Percentiles rank a stretch among this genome's conserved stretches.
These are phyloP conservation scores for Kipferlia bialata DNA, from an alignment of 78 protist genomes.

Conservation along the genomic window DNA sequence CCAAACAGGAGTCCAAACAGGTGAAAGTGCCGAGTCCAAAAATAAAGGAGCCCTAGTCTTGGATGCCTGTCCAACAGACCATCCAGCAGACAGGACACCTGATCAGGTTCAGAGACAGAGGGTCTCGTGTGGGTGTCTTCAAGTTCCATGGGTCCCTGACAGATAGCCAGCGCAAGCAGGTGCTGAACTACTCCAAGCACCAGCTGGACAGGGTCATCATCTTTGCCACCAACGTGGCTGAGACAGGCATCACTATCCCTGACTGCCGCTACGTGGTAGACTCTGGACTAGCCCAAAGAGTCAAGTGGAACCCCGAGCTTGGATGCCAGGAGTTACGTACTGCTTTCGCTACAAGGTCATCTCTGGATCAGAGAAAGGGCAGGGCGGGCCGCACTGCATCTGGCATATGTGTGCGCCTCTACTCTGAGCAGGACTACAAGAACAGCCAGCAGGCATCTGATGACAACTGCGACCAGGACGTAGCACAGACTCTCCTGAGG, in stretches of 20 bases:
- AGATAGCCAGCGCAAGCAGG: too few species aligned
- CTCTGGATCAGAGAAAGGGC: neutral
- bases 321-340: neutral
- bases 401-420: conserved; percentile 9
- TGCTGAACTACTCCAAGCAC: too few species aligned
- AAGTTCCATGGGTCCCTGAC: too few species aligned
- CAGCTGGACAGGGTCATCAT: neutral
- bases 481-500: neutral
- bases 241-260: conserved; percentile 6
- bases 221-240: conserved; percentile 9
- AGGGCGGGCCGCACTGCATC: conserved; percentile 7
- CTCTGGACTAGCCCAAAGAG: neutral
- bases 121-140: too few species aligned
- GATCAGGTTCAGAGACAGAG: too few species aligned
- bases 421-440: neutral
- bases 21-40: too few species aligned
- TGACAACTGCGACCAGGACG: neutral
- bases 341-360: neutral
- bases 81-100: too few species aligned
- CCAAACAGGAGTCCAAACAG: too few species aligned
- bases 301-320: neutral
- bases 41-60: too few species aligned
- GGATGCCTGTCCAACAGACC: too few species aligned
- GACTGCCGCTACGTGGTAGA: neutral
- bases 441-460: neutral